Conservation (phyloP, 1,284 basidiomycete species). For the Pascua guehoae region DNA sequence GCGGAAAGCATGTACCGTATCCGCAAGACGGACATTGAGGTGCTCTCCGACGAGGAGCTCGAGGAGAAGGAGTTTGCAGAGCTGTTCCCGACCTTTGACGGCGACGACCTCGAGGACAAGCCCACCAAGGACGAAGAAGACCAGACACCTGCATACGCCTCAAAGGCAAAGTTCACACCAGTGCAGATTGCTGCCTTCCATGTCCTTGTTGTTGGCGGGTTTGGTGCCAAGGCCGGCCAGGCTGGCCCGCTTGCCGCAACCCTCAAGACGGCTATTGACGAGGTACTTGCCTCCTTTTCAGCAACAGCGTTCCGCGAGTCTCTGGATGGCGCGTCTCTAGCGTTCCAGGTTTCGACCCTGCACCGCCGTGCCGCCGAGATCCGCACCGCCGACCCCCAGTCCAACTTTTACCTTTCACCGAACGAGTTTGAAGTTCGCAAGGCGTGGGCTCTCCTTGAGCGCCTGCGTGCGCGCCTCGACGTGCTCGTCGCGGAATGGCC, state of each 20-base stretch:
- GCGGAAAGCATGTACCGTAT: slow-evolving; percentile 76
- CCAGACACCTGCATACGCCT: no score
- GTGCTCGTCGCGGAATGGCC: slow-evolving; percentile 78
- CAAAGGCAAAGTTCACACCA: slow-evolving; percentile 22
- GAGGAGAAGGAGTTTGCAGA: slow-evolving; percentile 77
- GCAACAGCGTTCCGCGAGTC: slow-evolving; percentile 22
- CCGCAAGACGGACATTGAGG: slow-evolving; percentile 60
- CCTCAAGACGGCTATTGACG: slow-evolving; percentile 24
- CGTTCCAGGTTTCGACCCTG: slow-evolving; percentile 35
- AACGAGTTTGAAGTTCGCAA: slow-evolving; percentile 69
- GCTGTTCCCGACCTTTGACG: slow-evolving; percentile 79
- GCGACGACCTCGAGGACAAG: slow-evolving; percentile 44
- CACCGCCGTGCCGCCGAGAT: slow-evolving; percentile 40
- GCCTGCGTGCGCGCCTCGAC: slow-evolving; percentile 58
- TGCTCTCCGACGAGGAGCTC: slow-evolving; percentile 65
- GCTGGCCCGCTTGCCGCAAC: slow-evolving; percentile 4
- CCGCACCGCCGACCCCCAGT: slow-evolving; percentile 49
- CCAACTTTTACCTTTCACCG: slow-evolving; percentile 74
- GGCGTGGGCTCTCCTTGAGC: slow-evolving; percentile 56
- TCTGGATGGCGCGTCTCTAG: slow-evolving; percentile 33
- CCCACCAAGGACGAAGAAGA: not conserved
- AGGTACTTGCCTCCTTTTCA: slow-evolving; percentile 24
- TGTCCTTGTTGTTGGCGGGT: slow-evolving; percentile 20
- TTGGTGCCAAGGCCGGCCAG: slow-evolving; percentile 11
- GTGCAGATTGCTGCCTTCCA: slow-evolving; percentile 32